A percentile compares a stretch with the other conserved stretches of the same genome.
phyloP scores from a whole-genome alignment of 2,329 filamentous ascomycete species.

The Furcasterigmium furcatum region DNA sequence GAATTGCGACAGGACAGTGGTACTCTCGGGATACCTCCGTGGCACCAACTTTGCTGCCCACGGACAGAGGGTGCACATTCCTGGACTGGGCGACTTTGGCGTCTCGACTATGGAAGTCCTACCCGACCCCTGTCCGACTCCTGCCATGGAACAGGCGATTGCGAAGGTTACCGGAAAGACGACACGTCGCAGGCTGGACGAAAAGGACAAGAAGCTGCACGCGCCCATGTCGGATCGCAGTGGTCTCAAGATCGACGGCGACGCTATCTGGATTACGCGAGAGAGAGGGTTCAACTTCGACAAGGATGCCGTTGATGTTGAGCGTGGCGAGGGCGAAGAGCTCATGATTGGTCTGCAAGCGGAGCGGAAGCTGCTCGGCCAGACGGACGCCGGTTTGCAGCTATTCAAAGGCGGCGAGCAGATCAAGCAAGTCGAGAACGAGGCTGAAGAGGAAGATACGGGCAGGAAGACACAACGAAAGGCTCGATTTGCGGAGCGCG shows the following conservation, averaged over 20 bases:
- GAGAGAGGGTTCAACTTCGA: slow-evolving; percentile 75
- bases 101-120: slow-evolving; percentile 81
- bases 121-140: slow-evolving; percentile 93
- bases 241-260: slow-evolving; percentile 92
- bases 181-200: slow-evolving; percentile 75
- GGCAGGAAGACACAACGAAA: slow-evolving; percentile 58
- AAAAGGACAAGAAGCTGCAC: slow-evolving; percentile 95
- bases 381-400: slow-evolving; percentile 77
- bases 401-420: slow-evolving; percentile 78
- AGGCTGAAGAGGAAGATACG: slow-evolving; percentile 46
- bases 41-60: slow-evolving; percentile 90
- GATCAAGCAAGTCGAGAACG: slow-evolving; percentile 56
- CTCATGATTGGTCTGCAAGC: slow-evolving; percentile 87
- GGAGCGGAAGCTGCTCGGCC: slow-evolving; percentile 76
- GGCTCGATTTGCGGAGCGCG: slow-evolving; percentile 56
- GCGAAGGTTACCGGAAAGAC: slow-evolving; percentile 83
- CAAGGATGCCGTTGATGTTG: slow-evolving; percentile 60
- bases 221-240: slow-evolving; percentile 98
- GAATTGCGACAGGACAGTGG: slow-evolving; percentile 87
- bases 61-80: slow-evolving; percentile 85
- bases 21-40: slow-evolving; percentile 87
- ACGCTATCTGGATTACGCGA: slow-evolving; percentile 84
- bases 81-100: slow-evolving; percentile 85
- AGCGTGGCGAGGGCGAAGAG: slow-evolving; percentile 91
- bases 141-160: slow-evolving; percentile 81